Evolutionary conservation across 805 yeast genomes (phyloP).

Genomic region (Wickerhamiella azymoides): DNA sequence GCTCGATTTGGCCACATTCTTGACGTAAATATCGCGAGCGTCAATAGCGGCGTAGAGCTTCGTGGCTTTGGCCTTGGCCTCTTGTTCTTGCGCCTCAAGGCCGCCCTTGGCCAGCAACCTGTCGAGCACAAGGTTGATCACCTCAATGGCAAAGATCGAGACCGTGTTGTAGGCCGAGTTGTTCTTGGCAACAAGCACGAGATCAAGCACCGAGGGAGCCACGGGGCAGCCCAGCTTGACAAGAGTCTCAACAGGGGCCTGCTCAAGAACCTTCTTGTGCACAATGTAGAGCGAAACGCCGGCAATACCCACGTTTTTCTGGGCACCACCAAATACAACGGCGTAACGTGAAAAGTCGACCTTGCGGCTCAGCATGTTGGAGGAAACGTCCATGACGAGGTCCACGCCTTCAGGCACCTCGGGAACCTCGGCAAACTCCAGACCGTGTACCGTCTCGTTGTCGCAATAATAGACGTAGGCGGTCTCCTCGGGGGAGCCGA

Average conservation of each 20-base stretch:
- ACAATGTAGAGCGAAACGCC: constrained; percentile 87
- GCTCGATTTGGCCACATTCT: constrained; percentile 48
- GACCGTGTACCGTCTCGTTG: constrained; percentile 94
- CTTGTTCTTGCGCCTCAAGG: constrained; percentile 40
- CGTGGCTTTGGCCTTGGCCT: constrained; percentile 48
- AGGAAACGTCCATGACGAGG: constrained; percentile 88
- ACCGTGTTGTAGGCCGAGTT: constrained; percentile 92
- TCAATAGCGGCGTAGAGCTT: constrained; percentile 54
- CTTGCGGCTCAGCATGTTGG: constrained; percentile 71
- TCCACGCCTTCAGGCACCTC: constrained; percentile 55
- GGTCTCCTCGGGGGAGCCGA: constrained; percentile 41
- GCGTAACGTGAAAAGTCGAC: constrained; percentile 79
- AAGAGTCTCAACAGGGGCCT: constrained; percentile 47
- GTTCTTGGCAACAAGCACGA: constrained; percentile 72
- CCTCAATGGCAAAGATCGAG: constrained; percentile 83
- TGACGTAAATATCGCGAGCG: constrained; percentile 40
- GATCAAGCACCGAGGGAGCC: constrained; percentile 79
- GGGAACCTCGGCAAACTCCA: constrained; percentile 53
- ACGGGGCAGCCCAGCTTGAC: constrained; percentile 51
- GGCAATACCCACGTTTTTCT: constrained; percentile 93
- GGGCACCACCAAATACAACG: constrained; percentile 93
- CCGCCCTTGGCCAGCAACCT: constrained; percentile 61
- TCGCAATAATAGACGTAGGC: constrained; percentile 88
- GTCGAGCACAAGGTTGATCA: constrained; percentile 64
- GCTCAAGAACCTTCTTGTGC: constrained; percentile 59